These are phyloP conservation scores for Chlorella variabilis DNA, from an alignment of 163 green algal species.

Conservation along the genomic window DNA sequence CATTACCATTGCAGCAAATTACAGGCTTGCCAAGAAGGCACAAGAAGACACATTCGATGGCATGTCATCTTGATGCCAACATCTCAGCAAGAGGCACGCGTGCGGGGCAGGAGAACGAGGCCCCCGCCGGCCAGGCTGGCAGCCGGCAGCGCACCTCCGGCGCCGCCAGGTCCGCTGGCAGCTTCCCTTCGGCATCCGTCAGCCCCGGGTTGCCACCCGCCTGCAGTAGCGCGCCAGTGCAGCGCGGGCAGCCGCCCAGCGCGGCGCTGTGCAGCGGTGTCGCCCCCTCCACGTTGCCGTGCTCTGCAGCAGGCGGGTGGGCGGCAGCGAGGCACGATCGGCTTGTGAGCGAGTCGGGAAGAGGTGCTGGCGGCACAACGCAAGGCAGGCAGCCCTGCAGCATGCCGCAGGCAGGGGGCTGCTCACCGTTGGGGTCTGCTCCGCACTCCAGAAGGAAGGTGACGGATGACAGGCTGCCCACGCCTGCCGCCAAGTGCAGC, in stretches of 20 bases:
- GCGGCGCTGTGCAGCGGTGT: constrained; percentile 67
- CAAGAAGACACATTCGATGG: too few relatives aligned
- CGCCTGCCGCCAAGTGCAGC: constrained; percentile 63
- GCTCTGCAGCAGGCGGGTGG: constrained; percentile 10
- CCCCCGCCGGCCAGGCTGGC: too few relatives aligned
- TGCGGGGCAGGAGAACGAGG: too few relatives aligned
- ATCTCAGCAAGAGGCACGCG: too few relatives aligned
- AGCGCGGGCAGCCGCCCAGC: constrained; percentile 34
- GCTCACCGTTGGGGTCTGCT: constrained; percentile 39
- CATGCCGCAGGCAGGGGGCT: too few relatives aligned
- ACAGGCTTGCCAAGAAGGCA: too few relatives aligned
- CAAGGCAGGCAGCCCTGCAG: too few relatives aligned
- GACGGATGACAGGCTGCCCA: constrained; percentile 45
- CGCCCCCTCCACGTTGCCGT: constrained; percentile 33
- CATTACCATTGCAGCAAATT: too few relatives aligned
- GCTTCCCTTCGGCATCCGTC: not conserved
- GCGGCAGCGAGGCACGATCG: not conserved
- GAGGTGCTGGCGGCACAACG: too few relatives aligned
- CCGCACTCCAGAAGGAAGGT: constrained; percentile 54
- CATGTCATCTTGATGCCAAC: too few relatives aligned
- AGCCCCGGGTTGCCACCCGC: not conserved
- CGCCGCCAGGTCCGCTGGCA: constrained; percentile 4
- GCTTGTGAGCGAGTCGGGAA: too few relatives aligned
- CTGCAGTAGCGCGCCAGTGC: constrained; percentile 44
- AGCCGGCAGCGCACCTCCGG: constrained; percentile 1